A percentile compares a stretch with the other conserved stretches of the same genome.
These are phyloP conservation scores for Panicum miliaceum DNA, from an alignment of 176 grass and related monocot genomes.

Conservation along the genomic window DNA sequence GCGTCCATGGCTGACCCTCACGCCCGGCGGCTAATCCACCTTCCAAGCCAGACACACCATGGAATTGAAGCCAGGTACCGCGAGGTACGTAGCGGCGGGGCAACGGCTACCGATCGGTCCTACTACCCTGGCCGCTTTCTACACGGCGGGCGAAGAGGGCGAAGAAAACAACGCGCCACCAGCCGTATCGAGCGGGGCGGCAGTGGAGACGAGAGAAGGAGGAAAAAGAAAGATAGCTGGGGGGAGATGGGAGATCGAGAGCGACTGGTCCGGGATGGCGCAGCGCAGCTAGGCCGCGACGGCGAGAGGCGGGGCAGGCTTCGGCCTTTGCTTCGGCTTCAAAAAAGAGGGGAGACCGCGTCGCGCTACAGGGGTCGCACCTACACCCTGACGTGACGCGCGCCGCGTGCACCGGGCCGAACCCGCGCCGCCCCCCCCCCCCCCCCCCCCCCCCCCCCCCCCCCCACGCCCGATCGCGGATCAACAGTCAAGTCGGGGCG, in stretches of 20 bases:
- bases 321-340: slow-evolving; percentile 4
- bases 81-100: background rate
- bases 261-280: slow-evolving; percentile 29
- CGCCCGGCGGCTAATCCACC: background rate
- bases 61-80: no score
- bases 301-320: background rate
- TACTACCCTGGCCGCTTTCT: slow-evolving; percentile 2
- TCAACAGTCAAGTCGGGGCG: background rate
- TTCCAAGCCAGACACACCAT: background rate
- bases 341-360: background rate
- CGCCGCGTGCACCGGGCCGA: background rate
- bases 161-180: slow-evolving; percentile 57
- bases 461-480: background rate
- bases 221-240: background rate
- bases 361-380: slow-evolving; percentile 17
- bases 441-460: no score
- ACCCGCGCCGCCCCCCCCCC: no score
- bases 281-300: slow-evolving; percentile 10
- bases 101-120: slow-evolving; percentile 32
- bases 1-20: slow-evolving; percentile 40
- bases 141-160: background rate
- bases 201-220: background rate
- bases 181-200: background rate
- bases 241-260: background rate
- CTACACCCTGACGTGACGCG: slow-evolving; percentile 10